Evolutionary conservation across 75 land plant genomes (phyloP).

Genomic region (Larix kaempferi): DNA sequence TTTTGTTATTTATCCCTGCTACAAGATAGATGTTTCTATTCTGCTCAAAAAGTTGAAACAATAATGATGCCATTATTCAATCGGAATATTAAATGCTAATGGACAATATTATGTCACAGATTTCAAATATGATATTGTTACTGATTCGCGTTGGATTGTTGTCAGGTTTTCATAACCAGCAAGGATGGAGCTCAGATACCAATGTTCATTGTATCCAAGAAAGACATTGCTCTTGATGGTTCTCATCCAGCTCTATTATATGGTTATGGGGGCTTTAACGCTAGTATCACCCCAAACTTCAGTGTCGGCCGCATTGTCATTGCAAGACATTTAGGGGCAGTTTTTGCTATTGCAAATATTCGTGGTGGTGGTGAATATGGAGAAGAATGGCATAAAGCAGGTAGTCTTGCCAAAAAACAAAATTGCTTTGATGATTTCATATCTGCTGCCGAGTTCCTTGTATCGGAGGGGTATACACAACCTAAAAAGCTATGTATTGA

Average conservation of each 20-base stretch:
- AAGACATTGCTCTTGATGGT: constrained; percentile 53
- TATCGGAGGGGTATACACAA: constrained; percentile 76
- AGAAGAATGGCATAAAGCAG: constrained; percentile 97
- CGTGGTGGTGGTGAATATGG: constrained; percentile 99
- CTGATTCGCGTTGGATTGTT: neutral
- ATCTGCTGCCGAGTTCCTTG: constrained; percentile 72
- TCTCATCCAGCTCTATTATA: constrained; percentile 78
- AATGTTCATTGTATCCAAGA: constrained; percentile 83
- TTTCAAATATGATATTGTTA: neutral
- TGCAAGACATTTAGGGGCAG: constrained; percentile 52
- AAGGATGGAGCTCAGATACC: constrained; percentile 93
- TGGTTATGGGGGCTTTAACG: constrained; percentile 92
- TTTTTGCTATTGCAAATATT: constrained; percentile 83
- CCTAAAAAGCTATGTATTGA: constrained; percentile 81
- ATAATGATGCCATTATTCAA: too few species aligned
- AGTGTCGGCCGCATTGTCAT: constrained; percentile 56
- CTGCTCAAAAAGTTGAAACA: too few species aligned
- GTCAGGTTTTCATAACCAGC: constrained; percentile 76
- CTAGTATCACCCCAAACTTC: constrained; percentile 80
- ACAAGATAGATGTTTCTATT: too few species aligned
- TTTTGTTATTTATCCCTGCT: too few species aligned
- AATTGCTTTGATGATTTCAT: constrained; percentile 98
- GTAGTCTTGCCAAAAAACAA: constrained; percentile 79
- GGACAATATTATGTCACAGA: too few species aligned
- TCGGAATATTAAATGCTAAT: too few species aligned